Evolutionary conservation across 441 rosid species (phyloP).

Genomic region (Theobroma grandiflorum): DNA sequence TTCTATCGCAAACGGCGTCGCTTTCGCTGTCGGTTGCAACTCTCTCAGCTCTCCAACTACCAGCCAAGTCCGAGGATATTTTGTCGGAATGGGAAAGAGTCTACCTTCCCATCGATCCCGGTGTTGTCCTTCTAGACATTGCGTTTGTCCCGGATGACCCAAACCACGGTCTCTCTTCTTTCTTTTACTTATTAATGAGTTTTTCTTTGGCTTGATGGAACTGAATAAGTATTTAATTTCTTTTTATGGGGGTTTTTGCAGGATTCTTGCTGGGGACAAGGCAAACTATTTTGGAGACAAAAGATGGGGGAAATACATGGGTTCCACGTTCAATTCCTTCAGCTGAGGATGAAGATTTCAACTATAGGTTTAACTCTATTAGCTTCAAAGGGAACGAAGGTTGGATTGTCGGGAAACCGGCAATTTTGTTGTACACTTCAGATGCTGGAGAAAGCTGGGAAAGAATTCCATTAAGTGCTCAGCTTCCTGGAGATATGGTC

Average conservation of each 20-base stretch:
- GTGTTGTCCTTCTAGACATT: constrained; percentile 97
- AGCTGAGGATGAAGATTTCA: constrained; percentile 97
- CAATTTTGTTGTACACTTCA: constrained; percentile 81
- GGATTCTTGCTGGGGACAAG: constrained; percentile 92
- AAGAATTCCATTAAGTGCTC: constrained; percentile 84
- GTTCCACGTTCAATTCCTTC: constrained; percentile 81
- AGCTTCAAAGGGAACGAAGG: constrained; percentile 93
- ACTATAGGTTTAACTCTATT: constrained; percentile 89
- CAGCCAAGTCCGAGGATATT: constrained; percentile 55
- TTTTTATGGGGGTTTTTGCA: constrained; percentile 13
- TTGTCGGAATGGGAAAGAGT: constrained; percentile 89
- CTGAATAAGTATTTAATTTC: not conserved
- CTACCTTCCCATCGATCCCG: constrained; percentile 84
- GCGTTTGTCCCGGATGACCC: constrained; percentile 87
- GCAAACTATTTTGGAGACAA: constrained; percentile 94
- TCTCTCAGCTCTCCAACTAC: constrained; percentile 31
- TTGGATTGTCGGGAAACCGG: constrained; percentile 95
- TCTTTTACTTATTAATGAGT: not conserved
- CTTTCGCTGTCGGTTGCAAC: constrained; percentile 51
- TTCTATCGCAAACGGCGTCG: constrained; percentile 61
- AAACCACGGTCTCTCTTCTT: constrained; percentile 62
- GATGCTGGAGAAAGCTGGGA: constrained; percentile 89
- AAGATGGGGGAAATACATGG: constrained; percentile 88
- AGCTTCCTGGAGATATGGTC: constrained; percentile 98
- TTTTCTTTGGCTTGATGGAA: not conserved